Evolutionary conservation across 169 alveolate genomes (phyloP), one percentile per base, ranked within the genome.

Genomic region (Plasmodium reichenowi): DNA sequence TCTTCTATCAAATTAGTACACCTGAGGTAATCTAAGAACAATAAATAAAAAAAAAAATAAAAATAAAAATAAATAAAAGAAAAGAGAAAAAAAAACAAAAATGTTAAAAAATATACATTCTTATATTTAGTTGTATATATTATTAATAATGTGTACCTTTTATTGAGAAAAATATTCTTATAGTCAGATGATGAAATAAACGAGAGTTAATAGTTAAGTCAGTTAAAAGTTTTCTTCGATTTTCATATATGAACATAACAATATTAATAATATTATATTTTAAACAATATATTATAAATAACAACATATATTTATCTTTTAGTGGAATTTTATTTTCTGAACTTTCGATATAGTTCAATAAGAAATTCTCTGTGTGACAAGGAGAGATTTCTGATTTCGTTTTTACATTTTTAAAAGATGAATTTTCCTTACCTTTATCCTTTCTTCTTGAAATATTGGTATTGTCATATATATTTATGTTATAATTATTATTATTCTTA

Each of bases 211-310:
- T 26, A 5, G 89, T 15, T 1, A 32, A n/a, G 0, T 78, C 52
- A 0, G 78, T 63, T 64, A 78, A 66, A 66, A 64, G 67, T 17
- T 64, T 66, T n/a, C 26, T 52, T 32, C 60, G 38, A 50, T 78
- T 78, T 52, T 78, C 89, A 58, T 66, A 60, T 26, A 78, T 78
- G 26, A 26, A 78, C 89, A 78, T 78, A 3, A 78, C 68, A 45
- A 78, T 58, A 78, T 78, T 78, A 64, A 78, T 48, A 13, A 78
- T 17, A 24, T 78, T 78, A 48, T 64, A 78, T 52, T 78, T 78
- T 64, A 52, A n/a, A 71, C 89, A 78, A 22, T 78, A 71, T 64
- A 66, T 78, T 9, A 78, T 67, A 66, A 78, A 78, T 59, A 78
- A 52, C 3, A 78, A 15, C 89, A 78, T 63, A 58, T 26, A 26